Percentiles rank a stretch among this genome's conserved stretches.
Evolutionary conservation across 2,329 filamentous ascomycete species (phyloP).

Genomic region (Colletotrichum chrysophilum): DNA sequence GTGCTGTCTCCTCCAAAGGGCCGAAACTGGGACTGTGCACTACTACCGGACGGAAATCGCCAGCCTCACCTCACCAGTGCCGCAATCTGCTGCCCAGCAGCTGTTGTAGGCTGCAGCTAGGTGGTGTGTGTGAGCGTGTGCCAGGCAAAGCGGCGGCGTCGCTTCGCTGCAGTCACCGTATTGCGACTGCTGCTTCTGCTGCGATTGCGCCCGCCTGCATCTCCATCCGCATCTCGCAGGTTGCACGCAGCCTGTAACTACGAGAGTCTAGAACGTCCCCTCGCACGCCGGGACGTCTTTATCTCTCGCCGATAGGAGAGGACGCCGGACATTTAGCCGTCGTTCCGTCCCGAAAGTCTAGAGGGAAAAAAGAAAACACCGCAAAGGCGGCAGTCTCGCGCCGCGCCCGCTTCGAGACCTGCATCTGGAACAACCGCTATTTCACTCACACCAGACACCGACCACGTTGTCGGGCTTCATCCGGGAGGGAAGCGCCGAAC

Average conservation of each 20-base stretch:
- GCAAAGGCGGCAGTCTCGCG: background rate
- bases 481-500: background rate
- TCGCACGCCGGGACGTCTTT: background rate
- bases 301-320: background rate
- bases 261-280: background rate
- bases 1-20: conserved; percentile 21
- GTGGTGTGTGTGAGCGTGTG: background rate
- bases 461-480: conserved; percentile 1
- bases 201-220: background rate
- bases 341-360: background rate
- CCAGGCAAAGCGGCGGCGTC: background rate
- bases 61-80: background rate
- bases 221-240: background rate
- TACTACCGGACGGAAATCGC: background rate
- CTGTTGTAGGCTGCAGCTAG: background rate
- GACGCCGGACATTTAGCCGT: background rate
- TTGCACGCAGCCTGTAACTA: background rate
- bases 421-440: background rate
- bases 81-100: background rate
- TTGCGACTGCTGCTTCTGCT: background rate
- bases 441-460: background rate
- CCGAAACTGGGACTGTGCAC: conserved; percentile 1
- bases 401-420: background rate
- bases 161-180: background rate
- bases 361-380: background rate